A percentile compares a stretch with the other conserved stretches of the same genome.
Evolutionary conservation across 2,329 filamentous ascomycete species (phyloP).

Genomic region (Fusarium sp.): DNA sequence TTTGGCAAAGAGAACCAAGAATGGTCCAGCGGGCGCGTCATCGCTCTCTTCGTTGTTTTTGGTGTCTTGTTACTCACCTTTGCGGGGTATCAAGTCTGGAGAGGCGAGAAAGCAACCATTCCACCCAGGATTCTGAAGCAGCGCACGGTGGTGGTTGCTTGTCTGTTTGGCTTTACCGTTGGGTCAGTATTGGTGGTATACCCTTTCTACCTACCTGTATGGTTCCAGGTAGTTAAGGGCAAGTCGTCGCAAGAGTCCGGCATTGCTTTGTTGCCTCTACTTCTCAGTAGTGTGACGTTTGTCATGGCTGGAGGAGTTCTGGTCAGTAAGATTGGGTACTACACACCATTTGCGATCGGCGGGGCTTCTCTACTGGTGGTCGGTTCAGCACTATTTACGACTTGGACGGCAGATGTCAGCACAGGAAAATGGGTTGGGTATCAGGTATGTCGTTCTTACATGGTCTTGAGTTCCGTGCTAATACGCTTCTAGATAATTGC

Average conservation of each 20-base stretch:
- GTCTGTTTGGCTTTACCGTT: neutral
- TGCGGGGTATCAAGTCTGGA: constrained; percentile 16
- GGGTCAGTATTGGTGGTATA: constrained; percentile 14
- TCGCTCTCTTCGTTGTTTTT: constrained; percentile 25
- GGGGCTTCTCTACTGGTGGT: constrained; percentile 9
- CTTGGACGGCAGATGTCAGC: constrained; percentile 7
- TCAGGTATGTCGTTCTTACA: constrained; percentile 1
- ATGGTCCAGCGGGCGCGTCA: constrained; percentile 1
- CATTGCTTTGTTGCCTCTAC: neutral
- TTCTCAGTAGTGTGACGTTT: constrained; percentile 16
- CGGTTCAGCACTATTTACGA: constrained; percentile 8
- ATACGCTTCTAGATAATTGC: constrained; percentile 5
- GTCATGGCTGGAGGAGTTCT: constrained; percentile 22
- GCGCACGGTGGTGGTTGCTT: constrained; percentile 1
- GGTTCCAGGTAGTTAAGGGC: constrained; percentile 27
- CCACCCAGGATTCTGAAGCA: constrained; percentile 13
- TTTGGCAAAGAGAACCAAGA: constrained; percentile 10
- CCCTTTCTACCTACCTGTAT: constrained; percentile 24
- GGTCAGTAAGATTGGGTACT: constrained; percentile 15
- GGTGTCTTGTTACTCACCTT: neutral
- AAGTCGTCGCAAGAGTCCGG: constrained; percentile 16
- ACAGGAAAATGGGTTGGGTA: constrained; percentile 19
- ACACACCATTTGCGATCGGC: constrained; percentile 11
- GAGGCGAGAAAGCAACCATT: constrained; percentile 12
- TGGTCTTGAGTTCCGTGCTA: accelerated